Evolutionary conservation across 768 basidiomycete genomes (phyloP), one percentile per base, ranked within the genome.

Genomic region (Tylopilus sp.): DNA sequence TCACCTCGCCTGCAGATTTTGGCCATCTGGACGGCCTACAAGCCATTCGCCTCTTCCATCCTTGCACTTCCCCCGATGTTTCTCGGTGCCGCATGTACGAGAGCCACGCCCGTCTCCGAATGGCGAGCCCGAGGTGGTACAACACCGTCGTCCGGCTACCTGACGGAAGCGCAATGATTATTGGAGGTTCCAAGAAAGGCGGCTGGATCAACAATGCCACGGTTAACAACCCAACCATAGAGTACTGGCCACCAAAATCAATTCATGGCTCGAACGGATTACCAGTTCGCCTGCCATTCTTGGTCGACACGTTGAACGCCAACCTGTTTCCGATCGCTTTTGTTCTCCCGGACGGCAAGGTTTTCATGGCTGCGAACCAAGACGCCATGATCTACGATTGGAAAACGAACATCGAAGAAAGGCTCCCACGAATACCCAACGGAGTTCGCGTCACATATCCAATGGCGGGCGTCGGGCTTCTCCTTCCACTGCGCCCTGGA

Each of bases 121-220:
- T 90, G 79, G 86, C 88, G 3, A 84, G 80, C 59, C 81, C 86
- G 15, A 81, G 89, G 38, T 92, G 89, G 89, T 92, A 92, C 68
- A 82, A 79, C 51, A 87, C 88, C 1, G 82, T 80, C 3, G 52
- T 88, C 41, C 78, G 87, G 40, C 74, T 91, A 52, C 67, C 73
- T 6, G 89, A 90, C 55, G 89, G 89, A n/a, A 88, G 87, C 58
- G 85, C 80, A 1, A 86, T 90, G 79, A 86, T 92, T 40, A 76
- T 92, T 39, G 89, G 89, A 1, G 90, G 90, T 15, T 86, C 88
- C 8, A 82, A 76, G 57, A 86, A 82, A 64, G 89, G 89, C 8
- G 90, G 88, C 10, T 91, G 88, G 88, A 90, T 90, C 56, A 91
- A 91, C 64, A 91, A 91, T 50, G 77, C 73, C 22, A 88, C 87